Percentiles rank a stretch among this genome's conserved stretches.
phyloP scores from a whole-genome alignment of 495 filamentous ascomycete species.

The Penicillium goetzii region DNA sequence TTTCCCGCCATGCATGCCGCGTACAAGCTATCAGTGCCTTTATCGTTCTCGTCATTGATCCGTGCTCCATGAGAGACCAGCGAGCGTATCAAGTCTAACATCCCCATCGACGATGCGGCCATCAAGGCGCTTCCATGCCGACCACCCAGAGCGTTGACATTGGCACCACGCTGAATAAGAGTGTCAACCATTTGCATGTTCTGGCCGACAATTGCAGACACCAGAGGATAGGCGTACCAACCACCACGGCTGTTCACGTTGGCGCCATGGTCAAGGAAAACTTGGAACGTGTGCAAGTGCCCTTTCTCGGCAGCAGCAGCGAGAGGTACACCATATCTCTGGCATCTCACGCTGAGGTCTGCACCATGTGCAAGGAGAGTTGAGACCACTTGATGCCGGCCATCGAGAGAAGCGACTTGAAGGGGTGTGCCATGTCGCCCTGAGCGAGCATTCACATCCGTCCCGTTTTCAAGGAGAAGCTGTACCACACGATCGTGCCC shows the following conservation, averaged over 20 bases:
- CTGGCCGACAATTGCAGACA: background rate
- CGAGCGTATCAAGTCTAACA: background rate
- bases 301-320: background rate
- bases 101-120: background rate
- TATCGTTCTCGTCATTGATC: background rate
- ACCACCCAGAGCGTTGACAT: background rate
- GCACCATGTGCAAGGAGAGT: background rate
- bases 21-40: constrained; percentile 3
- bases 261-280: background rate
- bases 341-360: background rate
- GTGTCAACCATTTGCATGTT: background rate
- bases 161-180: background rate
- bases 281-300: background rate
- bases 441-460: background rate
- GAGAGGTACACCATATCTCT: background rate
- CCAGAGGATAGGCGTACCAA: background rate
- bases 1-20: background rate
- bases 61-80: background rate
- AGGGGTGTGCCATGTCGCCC: background rate
- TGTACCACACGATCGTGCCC: background rate
- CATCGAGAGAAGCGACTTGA: background rate
- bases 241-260: background rate
- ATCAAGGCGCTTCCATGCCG: constrained; percentile 3
- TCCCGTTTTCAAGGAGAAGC: background rate
- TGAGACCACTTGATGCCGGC: background rate